A percentile compares a stretch with the other conserved stretches of the same genome.
phyloP scores from a whole-genome alignment of 257 asterid species.

The Lithospermum erythrorhizon region DNA sequence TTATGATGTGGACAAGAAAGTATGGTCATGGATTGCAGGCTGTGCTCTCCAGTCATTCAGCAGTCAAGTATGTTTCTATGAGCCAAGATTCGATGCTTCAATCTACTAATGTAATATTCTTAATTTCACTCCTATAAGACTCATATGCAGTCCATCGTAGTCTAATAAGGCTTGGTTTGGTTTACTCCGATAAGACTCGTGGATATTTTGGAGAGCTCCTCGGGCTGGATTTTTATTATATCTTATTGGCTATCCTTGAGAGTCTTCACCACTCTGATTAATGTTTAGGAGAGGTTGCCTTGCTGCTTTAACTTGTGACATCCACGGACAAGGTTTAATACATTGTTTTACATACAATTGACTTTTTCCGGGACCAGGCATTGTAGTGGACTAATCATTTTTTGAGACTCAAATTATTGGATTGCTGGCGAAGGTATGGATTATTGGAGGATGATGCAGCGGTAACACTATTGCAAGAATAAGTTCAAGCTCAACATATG shows the following conservation, averaged over 20 bases:
- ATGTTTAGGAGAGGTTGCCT: background rate
- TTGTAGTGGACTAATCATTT: conserved; percentile 1
- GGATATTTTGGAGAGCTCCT: conserved; percentile 1
- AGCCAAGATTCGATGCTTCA: conserved; percentile 91
- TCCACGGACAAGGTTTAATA: conserved; percentile 2
- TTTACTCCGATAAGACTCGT: background rate
- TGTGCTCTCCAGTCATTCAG: conserved; percentile 84
- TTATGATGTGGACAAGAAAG: conserved; percentile 81
- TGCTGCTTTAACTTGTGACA: conserved; percentile 2
- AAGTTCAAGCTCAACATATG: conserved; percentile 12
- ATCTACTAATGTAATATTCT: conserved; percentile 26
- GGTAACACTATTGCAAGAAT: conserved; percentile 10
- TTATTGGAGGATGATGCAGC: conserved; percentile 5
- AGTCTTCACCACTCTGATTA: background rate
- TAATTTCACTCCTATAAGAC: background rate
- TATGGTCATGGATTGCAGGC: conserved; percentile 97
- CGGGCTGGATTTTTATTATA: background rate
- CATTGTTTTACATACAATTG: background rate
- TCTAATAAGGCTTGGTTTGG: no score
- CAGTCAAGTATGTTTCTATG: conserved; percentile 94
- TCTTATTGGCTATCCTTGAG: background rate
- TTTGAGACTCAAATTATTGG: background rate
- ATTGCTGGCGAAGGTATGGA: conserved; percentile 3
- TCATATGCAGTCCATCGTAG: no score
- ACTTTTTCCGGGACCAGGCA: conserved; percentile 1